Percentiles rank a stretch among this genome's conserved stretches.
Evolutionary conservation across 1,139 yeast genomes (phyloP).

Genomic region (Sugiyamaella xylanicola): DNA sequence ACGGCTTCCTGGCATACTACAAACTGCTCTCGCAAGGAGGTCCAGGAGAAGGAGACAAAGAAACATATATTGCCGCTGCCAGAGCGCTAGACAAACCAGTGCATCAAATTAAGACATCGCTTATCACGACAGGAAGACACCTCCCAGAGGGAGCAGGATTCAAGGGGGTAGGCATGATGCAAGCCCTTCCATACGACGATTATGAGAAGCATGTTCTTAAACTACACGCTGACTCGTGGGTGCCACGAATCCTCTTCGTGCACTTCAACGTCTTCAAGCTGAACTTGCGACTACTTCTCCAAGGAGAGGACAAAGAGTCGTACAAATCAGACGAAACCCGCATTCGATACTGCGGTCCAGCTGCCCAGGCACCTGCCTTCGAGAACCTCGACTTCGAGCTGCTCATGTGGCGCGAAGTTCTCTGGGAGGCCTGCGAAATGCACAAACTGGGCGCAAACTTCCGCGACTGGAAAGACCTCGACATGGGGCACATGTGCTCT

Average conservation of each 20-base stretch:
- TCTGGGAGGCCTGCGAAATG: conserved; percentile 57
- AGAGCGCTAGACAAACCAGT: conserved; percentile 58
- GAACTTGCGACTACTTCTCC: conserved; percentile 49
- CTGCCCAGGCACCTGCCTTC: conserved; percentile 42
- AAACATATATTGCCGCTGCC: conserved; percentile 80
- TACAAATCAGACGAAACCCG: conserved; percentile 50
- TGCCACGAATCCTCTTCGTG: conserved; percentile 47
- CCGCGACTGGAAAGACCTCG: conserved; percentile 51
- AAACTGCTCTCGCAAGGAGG: conserved; percentile 84
- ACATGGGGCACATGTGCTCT: conserved; percentile 39
- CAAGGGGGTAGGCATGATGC: conserved; percentile 72
- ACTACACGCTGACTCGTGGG: conserved; percentile 31
- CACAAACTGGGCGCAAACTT: conserved; percentile 42
- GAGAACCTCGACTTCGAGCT: conserved; percentile 56
- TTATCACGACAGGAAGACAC: conserved; percentile 48
- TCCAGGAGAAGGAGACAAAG: conserved; percentile 89
- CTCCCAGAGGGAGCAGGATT: conserved; percentile 41
- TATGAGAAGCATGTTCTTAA: conserved; percentile 41
- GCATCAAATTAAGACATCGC: conserved; percentile 64
- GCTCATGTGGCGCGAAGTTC: conserved; percentile 62
- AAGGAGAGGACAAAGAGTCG: conserved; percentile 30
- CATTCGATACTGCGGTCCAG: conserved; percentile 58
- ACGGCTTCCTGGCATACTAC: conserved; percentile 78
- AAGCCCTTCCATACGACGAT: conserved; percentile 65
- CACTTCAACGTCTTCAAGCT: conserved; percentile 69